phyloP scores from a whole-genome alignment of 192 early-diverging fungal species.

The Rhizophagus sp. region DNA sequence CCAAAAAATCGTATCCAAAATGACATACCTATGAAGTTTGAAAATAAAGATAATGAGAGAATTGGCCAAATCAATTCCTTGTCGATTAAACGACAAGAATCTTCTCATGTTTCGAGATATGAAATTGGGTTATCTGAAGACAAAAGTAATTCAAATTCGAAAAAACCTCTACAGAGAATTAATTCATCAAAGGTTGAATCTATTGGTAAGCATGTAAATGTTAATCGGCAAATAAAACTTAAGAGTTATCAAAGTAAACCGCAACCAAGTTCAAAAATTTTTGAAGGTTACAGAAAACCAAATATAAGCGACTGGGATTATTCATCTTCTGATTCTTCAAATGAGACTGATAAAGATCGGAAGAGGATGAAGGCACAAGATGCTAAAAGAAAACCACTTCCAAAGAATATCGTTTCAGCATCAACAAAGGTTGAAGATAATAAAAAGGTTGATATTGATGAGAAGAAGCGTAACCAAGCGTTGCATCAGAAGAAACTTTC shows the following conservation, averaged over 20 bases:
- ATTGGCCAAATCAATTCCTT: neutral
- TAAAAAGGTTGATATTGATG: neutral
- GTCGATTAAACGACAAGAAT: neutral
- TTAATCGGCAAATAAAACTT: neutral
- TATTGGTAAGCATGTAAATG: neutral
- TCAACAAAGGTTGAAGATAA: neutral
- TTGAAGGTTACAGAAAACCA: neutral
- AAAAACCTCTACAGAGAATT: neutral
- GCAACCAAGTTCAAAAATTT: neutral
- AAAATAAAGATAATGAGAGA: neutral
- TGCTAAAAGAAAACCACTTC: neutral
- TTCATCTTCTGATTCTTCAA: neutral
- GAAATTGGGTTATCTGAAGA: neutral
- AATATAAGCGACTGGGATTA: slow-evolving; percentile 19
- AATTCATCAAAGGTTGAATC: neutral
- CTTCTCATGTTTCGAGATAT: neutral
- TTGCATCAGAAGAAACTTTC: neutral
- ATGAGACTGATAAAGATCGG: neutral
- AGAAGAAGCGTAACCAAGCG: neutral
- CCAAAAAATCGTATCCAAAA: neutral
- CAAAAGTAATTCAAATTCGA: neutral
- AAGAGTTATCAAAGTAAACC: neutral
- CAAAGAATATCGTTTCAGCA: neutral
- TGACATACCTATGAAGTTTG: neutral
- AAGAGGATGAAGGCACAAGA: neutral